Conservation (phyloP, 495 filamentous ascomycete species). For the Tuber brumale region DNA sequence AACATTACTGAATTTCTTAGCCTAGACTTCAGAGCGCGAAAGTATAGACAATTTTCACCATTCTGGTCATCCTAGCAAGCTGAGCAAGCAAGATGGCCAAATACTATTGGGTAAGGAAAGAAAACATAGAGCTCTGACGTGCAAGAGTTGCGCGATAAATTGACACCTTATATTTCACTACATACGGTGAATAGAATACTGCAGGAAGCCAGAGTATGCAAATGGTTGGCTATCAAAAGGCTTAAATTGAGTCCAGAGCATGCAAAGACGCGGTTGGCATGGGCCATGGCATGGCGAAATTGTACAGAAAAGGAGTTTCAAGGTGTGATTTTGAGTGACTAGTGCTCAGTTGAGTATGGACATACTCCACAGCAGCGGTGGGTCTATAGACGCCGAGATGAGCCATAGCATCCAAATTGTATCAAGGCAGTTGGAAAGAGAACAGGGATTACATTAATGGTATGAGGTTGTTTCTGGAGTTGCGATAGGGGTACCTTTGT, state of each 20-base stretch:
- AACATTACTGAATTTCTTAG: background rate
- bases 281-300: background rate
- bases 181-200: background rate
- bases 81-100: background rate
- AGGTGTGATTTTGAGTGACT: slow-evolving; percentile 22
- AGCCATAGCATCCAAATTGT: slow-evolving; percentile 19
- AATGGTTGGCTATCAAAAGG: background rate
- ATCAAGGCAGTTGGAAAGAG: slow-evolving; percentile 10
- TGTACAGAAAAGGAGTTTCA: slow-evolving; percentile 20
- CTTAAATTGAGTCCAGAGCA: background rate
- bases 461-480: slow-evolving; percentile 18
- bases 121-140: background rate
- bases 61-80: slow-evolving; percentile 3
- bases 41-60: background rate
- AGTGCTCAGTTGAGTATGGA: slow-evolving; percentile 23
- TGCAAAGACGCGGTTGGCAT: background rate
- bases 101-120: background rate
- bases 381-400: slow-evolving; percentile 10
- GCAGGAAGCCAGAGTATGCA: background rate
- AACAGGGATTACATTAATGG: slow-evolving; percentile 15
- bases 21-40: background rate
- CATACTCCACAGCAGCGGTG: slow-evolving; percentile 7
- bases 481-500: slow-evolving; percentile 5
- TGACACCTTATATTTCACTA: slow-evolving; percentile 1
- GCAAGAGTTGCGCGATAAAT: slow-evolving; percentile 7